Base-by-base conservation (phyloP, 805 yeast genomes). In the Yamadazyma ubonensis region DNA sequence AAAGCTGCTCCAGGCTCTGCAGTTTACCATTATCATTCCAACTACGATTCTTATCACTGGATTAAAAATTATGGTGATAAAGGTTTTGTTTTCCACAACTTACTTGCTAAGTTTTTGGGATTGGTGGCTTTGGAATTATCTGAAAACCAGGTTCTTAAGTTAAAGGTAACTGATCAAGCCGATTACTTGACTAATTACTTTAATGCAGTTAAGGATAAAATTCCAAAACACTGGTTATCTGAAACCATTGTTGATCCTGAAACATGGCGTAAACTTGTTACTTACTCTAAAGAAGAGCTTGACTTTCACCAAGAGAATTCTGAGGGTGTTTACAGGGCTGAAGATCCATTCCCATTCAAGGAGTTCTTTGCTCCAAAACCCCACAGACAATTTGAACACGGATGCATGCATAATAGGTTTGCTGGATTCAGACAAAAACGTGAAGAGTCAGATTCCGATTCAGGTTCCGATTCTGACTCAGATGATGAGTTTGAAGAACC, bases 91-190 rank as follows among this genome's bases (percentile, higher is more conserved):
- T 63, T 63, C 38, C 89, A 83, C 46, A 75, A 73, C 45, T 65
- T 76, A 16, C 54, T 81, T 39, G 78, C 87, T 1, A 79, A 77
- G 50, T 78, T 76, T 55, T 60, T 76, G 38, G 85, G 89, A 0
- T 61, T 82, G 30, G 54, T 80, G 8, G 61, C 73, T 1, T 58
- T 83, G 42, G 70, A 71, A 36, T 53, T 83, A 36, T 66, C 76
- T 50, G 86, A 83, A 47, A 71, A 66, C 36, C 86, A 81, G 52
- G 67, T 85, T 1, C 58, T 81, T 7, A 67, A 65, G 22, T 70
- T 79, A 39, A 62, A 63, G n/a, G 53, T 76, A 1, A 43, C 55
- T 4, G 71, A 71, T 31, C 82, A 81, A 54, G 59, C 80, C n/a
- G 39, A 52, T 5, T 62, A 65, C 12, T 71, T 82, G 35, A 32